These are phyloP conservation scores for Annulohypoxylon bovei DNA, from an alignment of 495 filamentous ascomycete species.

Conservation along the genomic window DNA sequence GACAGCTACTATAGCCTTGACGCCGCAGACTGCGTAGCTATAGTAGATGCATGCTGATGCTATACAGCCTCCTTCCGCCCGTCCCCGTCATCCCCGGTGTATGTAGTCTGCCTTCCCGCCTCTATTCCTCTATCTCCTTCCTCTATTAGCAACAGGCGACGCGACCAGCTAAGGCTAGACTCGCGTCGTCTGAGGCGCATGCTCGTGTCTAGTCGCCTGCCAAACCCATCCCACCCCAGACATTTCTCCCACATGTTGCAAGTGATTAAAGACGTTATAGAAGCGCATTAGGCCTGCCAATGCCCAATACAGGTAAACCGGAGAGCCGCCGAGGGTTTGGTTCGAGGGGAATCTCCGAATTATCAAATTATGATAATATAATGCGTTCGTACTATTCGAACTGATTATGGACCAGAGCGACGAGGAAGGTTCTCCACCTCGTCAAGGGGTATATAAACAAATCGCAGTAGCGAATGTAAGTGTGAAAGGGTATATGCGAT, in stretches of 20 bases:
- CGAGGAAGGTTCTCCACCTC: constrained; percentile 8
- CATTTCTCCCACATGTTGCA: not conserved
- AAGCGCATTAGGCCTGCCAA: constrained; percentile 7
- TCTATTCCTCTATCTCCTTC: not conserved
- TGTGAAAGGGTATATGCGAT: constrained; percentile 38
- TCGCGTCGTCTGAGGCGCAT: not conserved
- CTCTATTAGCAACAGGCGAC: constrained; percentile 6
- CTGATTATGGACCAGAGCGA: constrained; percentile 25
- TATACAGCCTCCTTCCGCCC: constrained; percentile 9
- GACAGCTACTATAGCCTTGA: constrained; percentile 9
- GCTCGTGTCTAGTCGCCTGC: not conserved
- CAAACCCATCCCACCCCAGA: not conserved
- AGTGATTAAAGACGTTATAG: not conserved
- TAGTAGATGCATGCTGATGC: constrained; percentile 7
- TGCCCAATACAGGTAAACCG: not conserved
- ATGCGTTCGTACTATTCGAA: not conserved
- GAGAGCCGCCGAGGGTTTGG: not conserved
- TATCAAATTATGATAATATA: constrained; percentile 36
- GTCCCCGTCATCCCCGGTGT: not conserved
- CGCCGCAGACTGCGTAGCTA: constrained; percentile 9
- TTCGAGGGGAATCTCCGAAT: constrained; percentile 8
- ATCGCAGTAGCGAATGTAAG: constrained; percentile 17
- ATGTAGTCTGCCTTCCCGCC: not conserved
- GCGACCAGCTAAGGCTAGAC: not conserved
- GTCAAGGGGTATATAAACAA: constrained; percentile 33